These are phyloP conservation scores for Aphanomyces stellatus DNA, from an alignment of 352 stramenopile species.

Conservation along the genomic window DNA sequence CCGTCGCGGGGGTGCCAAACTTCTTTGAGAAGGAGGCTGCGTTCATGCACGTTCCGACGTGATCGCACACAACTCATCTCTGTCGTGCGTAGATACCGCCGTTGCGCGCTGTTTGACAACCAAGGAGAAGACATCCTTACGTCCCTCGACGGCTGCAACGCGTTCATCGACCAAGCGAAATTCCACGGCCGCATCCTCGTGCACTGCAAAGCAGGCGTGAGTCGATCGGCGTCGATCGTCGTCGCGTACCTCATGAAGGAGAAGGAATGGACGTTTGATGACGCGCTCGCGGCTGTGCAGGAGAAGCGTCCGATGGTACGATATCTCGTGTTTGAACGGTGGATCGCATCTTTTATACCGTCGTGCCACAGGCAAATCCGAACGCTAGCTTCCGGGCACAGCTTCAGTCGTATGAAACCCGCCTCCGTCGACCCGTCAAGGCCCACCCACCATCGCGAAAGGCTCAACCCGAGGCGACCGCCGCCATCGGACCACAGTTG, in stretches of 20 bases:
- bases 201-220: conserved; percentile 89
- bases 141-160: conserved; percentile 70
- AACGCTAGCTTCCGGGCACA: conserved; percentile 65
- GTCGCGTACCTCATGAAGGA: conserved; percentile 87
- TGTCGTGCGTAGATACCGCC: conserved; percentile 41
- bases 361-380: conserved; percentile 40
- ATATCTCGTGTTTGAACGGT: neutral
- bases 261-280: conserved; percentile 48
- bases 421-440: conserved; percentile 27
- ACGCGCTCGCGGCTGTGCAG: conserved; percentile 54
- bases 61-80: neutral
- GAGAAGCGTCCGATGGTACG: conserved; percentile 41
- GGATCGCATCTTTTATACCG: neutral
- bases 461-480: neutral
- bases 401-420: conserved; percentile 44
- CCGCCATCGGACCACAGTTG: conserved; percentile 51
- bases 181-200: conserved; percentile 88
- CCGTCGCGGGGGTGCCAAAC: conserved; percentile 78
- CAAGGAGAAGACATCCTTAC: conserved; percentile 80
- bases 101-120: conserved; percentile 86
- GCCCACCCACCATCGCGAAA: neutral
- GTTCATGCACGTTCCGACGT: conserved; percentile 33
- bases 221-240: conserved; percentile 82
- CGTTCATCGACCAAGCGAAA: conserved; percentile 88
- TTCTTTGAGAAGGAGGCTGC: conserved; percentile 86